Conservation (phyloP, 2,329 filamentous ascomycete genomes). For the Phialophora chinensis region DNA sequence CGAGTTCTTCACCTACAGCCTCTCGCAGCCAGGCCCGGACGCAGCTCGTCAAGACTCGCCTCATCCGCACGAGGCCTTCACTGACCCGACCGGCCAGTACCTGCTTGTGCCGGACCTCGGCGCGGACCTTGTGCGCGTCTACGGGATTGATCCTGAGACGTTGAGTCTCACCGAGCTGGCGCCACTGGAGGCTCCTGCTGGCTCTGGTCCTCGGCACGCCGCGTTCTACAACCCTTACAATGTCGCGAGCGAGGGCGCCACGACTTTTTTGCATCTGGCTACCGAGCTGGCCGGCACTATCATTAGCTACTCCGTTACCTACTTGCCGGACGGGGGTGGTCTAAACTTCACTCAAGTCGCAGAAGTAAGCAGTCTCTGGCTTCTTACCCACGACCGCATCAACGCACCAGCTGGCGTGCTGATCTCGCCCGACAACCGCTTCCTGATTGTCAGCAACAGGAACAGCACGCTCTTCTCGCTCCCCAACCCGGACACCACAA, state of each 20-base stretch:
- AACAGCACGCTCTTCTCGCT: constrained; percentile 8
- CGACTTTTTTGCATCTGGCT: constrained; percentile 3
- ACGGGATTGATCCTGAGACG: neutral
- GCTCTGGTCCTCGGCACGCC: constrained; percentile 12
- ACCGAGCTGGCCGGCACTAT: constrained; percentile 5
- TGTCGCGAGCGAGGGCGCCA: constrained; percentile 6
- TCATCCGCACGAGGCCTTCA: constrained; percentile 12
- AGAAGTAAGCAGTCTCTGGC: constrained; percentile 1
- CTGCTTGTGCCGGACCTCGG: constrained; percentile 15
- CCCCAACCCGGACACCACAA: constrained; percentile 1
- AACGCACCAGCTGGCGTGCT: constrained; percentile 6
- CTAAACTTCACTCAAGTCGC: constrained; percentile 8
- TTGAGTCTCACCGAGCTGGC: constrained; percentile 13
- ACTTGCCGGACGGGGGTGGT: constrained; percentile 1
- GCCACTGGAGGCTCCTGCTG: constrained; percentile 13
- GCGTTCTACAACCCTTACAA: constrained; percentile 15
- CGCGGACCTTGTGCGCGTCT: constrained; percentile 10
- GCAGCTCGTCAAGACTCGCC: constrained; percentile 15
- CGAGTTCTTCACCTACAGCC: constrained; percentile 8
- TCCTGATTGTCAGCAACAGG: constrained; percentile 8
- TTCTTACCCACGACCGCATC: constrained; percentile 4
- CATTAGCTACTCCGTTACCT: constrained; percentile 4
- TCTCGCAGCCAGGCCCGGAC: constrained; percentile 5
- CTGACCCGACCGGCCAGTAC: constrained; percentile 16
- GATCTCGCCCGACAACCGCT: constrained; percentile 5